phyloP scores from a whole-genome alignment of 768 basidiomycete genomes.

The Suillus paluster region DNA sequence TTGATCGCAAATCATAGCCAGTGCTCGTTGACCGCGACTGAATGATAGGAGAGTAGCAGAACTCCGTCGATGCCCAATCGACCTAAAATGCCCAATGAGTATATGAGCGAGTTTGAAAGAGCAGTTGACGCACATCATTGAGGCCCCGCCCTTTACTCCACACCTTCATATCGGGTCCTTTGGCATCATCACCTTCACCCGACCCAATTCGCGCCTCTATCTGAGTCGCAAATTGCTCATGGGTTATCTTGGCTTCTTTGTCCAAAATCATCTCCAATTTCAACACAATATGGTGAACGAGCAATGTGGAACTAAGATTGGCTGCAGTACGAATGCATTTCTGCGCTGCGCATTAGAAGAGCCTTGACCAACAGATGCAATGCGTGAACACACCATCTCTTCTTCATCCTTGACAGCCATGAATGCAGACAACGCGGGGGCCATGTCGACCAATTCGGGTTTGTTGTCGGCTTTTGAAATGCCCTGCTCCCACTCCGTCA shows the following conservation, averaged over 20 bases:
- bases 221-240: slow-evolving; percentile 83
- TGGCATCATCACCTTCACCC: slow-evolving; percentile 61
- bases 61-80: slow-evolving; percentile 90
- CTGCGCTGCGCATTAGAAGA: slow-evolving; percentile 43
- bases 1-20: slow-evolving; percentile 88
- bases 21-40: slow-evolving; percentile 85
- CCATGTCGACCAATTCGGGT: slow-evolving; percentile 82
- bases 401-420: slow-evolving; percentile 92
- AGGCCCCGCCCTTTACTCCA: slow-evolving; percentile 83
- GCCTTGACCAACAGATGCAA: neutral
- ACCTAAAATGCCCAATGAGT: slow-evolving; percentile 52
- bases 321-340: slow-evolving; percentile 79
- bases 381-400: slow-evolving; percentile 69
- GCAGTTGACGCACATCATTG: slow-evolving; percentile 61
- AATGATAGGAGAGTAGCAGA: slow-evolving; percentile 94
- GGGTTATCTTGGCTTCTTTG: slow-evolving; percentile 87
- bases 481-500: slow-evolving; percentile 82
- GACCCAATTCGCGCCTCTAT: slow-evolving; percentile 90
- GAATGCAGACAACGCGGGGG: slow-evolving; percentile 71
- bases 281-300: slow-evolving; percentile 83
- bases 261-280: slow-evolving; percentile 93
- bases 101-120: neutral
- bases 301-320: slow-evolving; percentile 80
- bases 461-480: slow-evolving; percentile 57
- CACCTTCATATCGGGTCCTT: slow-evolving; percentile 90